Conservation (phyloP, 2,329 filamentous ascomycete species). For the Fusarium sublunatum region DNA sequence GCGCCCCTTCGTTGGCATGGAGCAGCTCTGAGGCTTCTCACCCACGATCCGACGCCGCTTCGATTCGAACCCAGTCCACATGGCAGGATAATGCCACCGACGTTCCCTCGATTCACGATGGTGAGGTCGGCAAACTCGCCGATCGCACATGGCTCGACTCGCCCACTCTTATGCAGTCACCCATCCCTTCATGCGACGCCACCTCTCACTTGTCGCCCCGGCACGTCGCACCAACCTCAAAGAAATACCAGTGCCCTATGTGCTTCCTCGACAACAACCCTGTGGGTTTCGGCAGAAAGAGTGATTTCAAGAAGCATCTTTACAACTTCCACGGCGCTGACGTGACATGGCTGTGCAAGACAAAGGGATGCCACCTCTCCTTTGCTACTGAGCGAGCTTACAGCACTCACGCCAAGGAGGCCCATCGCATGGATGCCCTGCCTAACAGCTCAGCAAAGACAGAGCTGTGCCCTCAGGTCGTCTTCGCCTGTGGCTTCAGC, state of each 20-base stretch:
- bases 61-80: conserved; percentile 54
- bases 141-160: conserved; percentile 57
- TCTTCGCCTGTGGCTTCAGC: conserved; percentile 58
- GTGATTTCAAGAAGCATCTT: conserved; percentile 62
- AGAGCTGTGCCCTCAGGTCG: conserved; percentile 57
- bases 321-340: conserved; percentile 60
- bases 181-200: conserved; percentile 48
- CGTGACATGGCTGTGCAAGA: conserved; percentile 57
- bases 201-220: conserved; percentile 53
- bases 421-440: conserved; percentile 56
- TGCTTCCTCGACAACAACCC: conserved; percentile 59
- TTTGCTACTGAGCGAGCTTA: conserved; percentile 60
- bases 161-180: conserved; percentile 52
- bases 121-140: conserved; percentile 50
- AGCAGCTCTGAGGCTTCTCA: conserved; percentile 56
- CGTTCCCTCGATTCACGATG: conserved; percentile 50
- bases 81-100: conserved; percentile 53
- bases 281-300: conserved; percentile 60
- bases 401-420: conserved; percentile 57
- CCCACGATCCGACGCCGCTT: conserved; percentile 54
- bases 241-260: conserved; percentile 60
- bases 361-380: conserved; percentile 55
- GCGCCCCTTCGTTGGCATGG: conserved; percentile 56
- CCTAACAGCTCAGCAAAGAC: conserved; percentile 56
- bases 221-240: conserved; percentile 53